Evolutionary conservation across 257 asterid genomes (phyloP), one percentile per base, ranked within the genome.

Genomic region (Ophiorrhiza pumila): DNA sequence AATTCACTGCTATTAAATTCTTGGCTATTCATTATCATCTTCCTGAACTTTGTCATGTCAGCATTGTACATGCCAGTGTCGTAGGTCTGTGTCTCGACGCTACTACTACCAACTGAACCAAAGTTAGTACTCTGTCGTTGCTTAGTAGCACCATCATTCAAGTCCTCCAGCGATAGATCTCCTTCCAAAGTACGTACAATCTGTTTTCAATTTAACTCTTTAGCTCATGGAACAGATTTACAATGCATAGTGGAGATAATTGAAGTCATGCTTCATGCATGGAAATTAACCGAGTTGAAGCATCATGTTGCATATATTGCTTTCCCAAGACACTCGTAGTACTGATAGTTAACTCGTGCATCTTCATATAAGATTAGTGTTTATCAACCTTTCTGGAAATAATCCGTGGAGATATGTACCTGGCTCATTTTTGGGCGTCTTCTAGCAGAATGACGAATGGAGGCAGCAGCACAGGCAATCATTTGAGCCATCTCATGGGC

Each of bases 351-450:
- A 13, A 31, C 11, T 58, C 9, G 23, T 29, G 64, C 23, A 58
- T 37, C n/a, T 58, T 58, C 23, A 58, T 11, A 13, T 31, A 4
- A 31, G 14, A 5, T 14, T 58, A 20, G 29, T 58, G 13, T 12
- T 58, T 2, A 13, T 56, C n/a, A 13, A 22, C 31, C 64, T 58
- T 58, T 29, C n/a, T 1, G n/a, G 69, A 41, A 14, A 35, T 20
- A 15, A 56, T 46, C 35, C 41, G 59, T 62, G 12, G 49, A 61
- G 67, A 8, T 11, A 42, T 31, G 41, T 76, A 88, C 98, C 90
- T 91, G 98, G 76, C 96, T 88, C 98, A 94, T 94, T 75, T 81
- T 91, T 11, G 98, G 97, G 41, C 98, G 98, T 77, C 91, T 83
- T 79, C 92, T 82, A 7, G 97, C 96, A 3, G 97, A 94, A 82